Evolutionary conservation across 2,329 filamentous ascomycete genomes (phyloP).

Genomic region (Sphaerulina populicola): DNA sequence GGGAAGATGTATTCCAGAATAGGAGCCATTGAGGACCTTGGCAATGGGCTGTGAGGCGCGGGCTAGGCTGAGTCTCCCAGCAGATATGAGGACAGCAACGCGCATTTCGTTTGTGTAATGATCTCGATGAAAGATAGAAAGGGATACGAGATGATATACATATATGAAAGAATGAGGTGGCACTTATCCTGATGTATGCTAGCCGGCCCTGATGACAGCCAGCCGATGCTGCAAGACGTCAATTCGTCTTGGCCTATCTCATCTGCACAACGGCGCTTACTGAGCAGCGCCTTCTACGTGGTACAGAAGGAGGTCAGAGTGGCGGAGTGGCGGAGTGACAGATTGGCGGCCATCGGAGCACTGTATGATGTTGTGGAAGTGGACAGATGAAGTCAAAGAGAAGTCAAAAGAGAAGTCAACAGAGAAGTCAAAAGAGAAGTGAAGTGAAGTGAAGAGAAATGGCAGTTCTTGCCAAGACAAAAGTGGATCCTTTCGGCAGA

Average conservation of each 20-base stretch:
- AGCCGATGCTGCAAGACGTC: constrained; percentile 1
- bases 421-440: too few species aligned
- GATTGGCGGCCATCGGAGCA: neutral
- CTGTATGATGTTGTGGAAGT: neutral
- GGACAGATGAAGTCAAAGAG: neutral
- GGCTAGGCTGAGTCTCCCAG: neutral
- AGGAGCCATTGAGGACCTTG: constrained; percentile 34
- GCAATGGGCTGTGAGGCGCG: constrained; percentile 4
- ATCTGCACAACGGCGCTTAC: neutral
- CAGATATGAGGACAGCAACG: neutral
- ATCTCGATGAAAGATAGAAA: neutral
- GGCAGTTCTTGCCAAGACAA: neutral
- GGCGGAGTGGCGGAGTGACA: too few species aligned
- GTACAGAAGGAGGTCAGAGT: neutral
- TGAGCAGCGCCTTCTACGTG: neutral
- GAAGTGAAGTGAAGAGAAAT: neutral
- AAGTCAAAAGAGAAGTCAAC: too few species aligned
- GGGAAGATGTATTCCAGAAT: constrained; percentile 33
- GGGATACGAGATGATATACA: neutral
- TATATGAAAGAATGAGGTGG: neutral
- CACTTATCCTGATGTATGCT: neutral
- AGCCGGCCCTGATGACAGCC: neutral
- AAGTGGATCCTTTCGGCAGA: neutral
- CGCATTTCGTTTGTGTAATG: neutral
- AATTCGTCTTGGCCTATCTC: constrained; percentile 7